Conservation (phyloP, 805 yeast species). For the Cyberlindnera euphorbiiphila region DNA sequence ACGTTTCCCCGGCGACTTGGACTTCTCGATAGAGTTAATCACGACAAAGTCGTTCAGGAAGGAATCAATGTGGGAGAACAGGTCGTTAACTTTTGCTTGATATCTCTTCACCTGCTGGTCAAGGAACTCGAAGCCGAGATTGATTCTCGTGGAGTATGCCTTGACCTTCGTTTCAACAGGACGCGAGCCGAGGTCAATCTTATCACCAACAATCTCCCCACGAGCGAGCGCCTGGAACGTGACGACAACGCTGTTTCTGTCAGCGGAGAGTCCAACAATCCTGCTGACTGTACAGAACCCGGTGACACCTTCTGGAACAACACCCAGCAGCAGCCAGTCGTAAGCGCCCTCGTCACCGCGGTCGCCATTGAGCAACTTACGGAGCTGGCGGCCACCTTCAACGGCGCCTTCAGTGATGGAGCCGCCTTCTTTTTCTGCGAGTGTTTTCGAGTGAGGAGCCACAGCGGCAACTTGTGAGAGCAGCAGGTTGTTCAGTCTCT, state of each 20-base stretch:
- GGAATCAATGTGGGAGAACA: conserved; percentile 29
- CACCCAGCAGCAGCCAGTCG: conserved; percentile 27
- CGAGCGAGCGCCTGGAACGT: conserved; percentile 49
- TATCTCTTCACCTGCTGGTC: conserved; percentile 14
- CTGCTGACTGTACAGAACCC: conserved; percentile 36
- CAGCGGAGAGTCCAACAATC: conserved; percentile 44
- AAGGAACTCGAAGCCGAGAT: conserved; percentile 11
- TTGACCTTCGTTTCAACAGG: conserved; percentile 16
- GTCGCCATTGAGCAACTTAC: conserved; percentile 22
- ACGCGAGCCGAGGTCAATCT: conserved; percentile 17
- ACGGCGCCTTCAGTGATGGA: conserved; percentile 14
- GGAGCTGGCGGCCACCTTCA: conserved; percentile 19
- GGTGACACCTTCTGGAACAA: conserved; percentile 27
- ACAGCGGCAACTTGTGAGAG: conserved; percentile 17
- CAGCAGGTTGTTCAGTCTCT: conserved; percentile 21
- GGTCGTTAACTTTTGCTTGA: conserved; percentile 4
- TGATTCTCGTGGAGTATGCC: conserved; percentile 20
- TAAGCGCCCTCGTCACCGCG: conserved; percentile 21
- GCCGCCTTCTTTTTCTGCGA: not conserved
- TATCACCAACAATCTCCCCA: conserved; percentile 32
- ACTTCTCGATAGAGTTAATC: conserved; percentile 29
- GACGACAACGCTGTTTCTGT: conserved; percentile 37
- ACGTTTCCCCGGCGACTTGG: conserved; percentile 18
- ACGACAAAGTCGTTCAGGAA: conserved; percentile 36
- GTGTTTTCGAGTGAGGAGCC: too few relatives aligned